A percentile compares a stretch with the other conserved stretches of the same genome.
Evolutionary conservation across 2,329 filamentous ascomycete species (phyloP).

Genomic region (Fusarium subglutinans): DNA sequence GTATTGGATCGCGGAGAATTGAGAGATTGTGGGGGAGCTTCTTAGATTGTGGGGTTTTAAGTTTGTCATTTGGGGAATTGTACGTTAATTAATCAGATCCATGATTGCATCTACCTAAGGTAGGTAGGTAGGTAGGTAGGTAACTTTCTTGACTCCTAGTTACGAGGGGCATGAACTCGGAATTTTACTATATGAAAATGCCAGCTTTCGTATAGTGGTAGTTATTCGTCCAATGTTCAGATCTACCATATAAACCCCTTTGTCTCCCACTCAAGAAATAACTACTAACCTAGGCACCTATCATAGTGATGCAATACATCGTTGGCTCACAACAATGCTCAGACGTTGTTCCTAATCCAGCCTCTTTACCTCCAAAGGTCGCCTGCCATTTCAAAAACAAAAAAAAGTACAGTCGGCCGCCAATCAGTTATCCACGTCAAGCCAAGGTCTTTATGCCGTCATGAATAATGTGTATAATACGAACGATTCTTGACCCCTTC

Average conservation of each 20-base stretch:
- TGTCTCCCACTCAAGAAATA: background rate
- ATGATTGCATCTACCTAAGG: background rate
- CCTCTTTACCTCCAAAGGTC: constrained; percentile 26
- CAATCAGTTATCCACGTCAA: background rate
- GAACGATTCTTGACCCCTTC: background rate
- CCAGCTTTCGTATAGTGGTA: background rate
- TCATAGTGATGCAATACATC: constrained; percentile 3
- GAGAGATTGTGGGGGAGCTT: constrained; percentile 22
- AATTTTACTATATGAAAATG: background rate
- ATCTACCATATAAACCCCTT: background rate
- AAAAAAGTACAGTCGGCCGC: constrained; percentile 20
- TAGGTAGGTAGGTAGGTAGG: no score
- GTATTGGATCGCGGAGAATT: constrained; percentile 32
- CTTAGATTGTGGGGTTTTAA: constrained; percentile 27
- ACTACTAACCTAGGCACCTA: background rate
- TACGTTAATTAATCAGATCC: background rate
- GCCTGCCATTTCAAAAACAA: constrained; percentile 25
- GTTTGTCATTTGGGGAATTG: constrained; percentile 4
- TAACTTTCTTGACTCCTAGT: background rate
- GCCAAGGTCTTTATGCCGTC: background rate
- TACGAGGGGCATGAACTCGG: background rate
- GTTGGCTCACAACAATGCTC: constrained; percentile 13
- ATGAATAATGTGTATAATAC: background rate
- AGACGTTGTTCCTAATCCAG: constrained; percentile 12
- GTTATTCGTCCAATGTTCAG: background rate